These are phyloP conservation scores for Dissophora ornata DNA, from an alignment of 192 early-diverging fungal species.

Conservation along the genomic window DNA sequence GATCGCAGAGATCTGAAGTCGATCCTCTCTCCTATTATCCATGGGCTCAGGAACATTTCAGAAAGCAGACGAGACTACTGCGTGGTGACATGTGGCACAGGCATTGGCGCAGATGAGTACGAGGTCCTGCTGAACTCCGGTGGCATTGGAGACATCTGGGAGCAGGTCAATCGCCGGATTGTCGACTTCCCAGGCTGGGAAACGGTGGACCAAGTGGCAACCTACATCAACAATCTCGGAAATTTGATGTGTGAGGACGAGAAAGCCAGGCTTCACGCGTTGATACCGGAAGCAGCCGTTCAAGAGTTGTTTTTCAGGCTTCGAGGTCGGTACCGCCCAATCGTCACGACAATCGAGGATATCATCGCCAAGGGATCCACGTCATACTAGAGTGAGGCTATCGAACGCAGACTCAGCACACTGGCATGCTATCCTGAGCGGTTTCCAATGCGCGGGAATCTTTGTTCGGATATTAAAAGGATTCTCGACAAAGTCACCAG, in stretches of 20 bases:
- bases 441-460: conserved; percentile 25
- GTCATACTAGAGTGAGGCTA: conserved; percentile 41
- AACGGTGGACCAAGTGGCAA: conserved; percentile 36
- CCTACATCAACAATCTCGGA: conserved; percentile 41
- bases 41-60: conserved; percentile 37
- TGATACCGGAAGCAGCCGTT: conserved; percentile 39
- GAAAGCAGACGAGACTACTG: conserved; percentile 11
- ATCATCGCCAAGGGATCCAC: conserved; percentile 42
- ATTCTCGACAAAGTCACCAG: conserved; percentile 45
- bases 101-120: conserved; percentile 33
- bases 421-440: conserved; percentile 31
- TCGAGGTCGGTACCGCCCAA: conserved; percentile 31
- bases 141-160: conserved; percentile 28
- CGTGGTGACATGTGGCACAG: conserved; percentile 42
- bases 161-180: conserved; percentile 35
- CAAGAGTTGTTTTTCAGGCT: conserved; percentile 51
- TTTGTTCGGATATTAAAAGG: conserved; percentile 47
- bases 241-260: conserved; percentile 39
- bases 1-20: conserved; percentile 26
- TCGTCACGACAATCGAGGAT: conserved; percentile 43
- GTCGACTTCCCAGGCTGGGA: conserved; percentile 45
- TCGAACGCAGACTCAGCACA: conserved; percentile 22
- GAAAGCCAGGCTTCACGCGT: conserved; percentile 14
- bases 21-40: conserved; percentile 36
- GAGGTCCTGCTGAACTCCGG: conserved; percentile 30